Percentiles rank a stretch among this genome's conserved stretches.
phyloP scores from a whole-genome alignment of 306 rosid species.

The Acacia crassicarpa region DNA sequence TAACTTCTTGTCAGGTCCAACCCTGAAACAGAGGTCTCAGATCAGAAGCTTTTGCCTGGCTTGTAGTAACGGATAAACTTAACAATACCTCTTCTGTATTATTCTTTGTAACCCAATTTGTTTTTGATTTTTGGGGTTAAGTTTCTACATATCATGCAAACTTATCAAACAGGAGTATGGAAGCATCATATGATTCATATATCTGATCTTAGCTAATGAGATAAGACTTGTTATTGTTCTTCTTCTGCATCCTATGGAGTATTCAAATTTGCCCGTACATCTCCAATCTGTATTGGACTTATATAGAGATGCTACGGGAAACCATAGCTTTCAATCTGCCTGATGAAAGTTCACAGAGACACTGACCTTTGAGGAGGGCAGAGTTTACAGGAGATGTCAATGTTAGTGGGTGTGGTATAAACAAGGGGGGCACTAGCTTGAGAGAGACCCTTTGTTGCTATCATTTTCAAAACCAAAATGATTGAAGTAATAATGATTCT shows the following conservation, averaged over 20 bases:
- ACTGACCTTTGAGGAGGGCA: constrained; percentile 1
- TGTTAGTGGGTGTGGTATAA: constrained; percentile 35
- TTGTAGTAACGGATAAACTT: constrained; percentile 35
- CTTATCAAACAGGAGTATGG: background rate
- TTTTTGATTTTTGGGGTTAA: background rate
- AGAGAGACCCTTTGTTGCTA: constrained; percentile 22
- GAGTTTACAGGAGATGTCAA: constrained; percentile 33
- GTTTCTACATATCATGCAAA: background rate
- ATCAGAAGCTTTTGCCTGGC: constrained; percentile 22
- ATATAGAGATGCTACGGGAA: constrained; percentile 20
- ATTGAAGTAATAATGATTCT: constrained; percentile 59
- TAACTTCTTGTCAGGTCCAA: constrained; percentile 32
- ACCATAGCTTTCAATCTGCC: constrained; percentile 31
- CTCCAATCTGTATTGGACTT: constrained; percentile 14
- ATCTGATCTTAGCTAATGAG: background rate
- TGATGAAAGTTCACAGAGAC: constrained; percentile 16
- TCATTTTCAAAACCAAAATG: constrained; percentile 62
- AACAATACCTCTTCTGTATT: background rate
- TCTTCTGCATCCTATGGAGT: constrained; percentile 14
- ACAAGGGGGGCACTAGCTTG: constrained; percentile 31
- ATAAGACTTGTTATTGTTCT: background rate
- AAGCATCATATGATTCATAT: background rate
- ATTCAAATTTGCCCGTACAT: background rate
- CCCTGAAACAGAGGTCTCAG: constrained; percentile 24
- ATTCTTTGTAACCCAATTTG: constrained; percentile 12